phyloP scores from a whole-genome alignment of 202 grass and related monocot species.

The Dendrocalamus latiflorus region DNA sequence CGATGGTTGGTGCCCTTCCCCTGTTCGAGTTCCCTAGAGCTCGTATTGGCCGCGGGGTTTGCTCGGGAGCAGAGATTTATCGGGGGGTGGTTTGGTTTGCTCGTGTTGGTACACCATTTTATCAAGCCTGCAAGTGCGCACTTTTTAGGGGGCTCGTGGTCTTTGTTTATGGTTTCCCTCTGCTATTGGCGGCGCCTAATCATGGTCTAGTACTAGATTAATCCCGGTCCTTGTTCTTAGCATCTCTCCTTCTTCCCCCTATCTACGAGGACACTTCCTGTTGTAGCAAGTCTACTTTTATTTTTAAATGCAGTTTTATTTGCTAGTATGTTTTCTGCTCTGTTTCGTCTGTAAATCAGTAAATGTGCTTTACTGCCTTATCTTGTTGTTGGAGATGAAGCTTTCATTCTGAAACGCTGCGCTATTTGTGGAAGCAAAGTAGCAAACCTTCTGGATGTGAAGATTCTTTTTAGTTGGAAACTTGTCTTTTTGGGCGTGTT shows the following conservation, averaged over 20 bases:
- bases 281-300: neutral
- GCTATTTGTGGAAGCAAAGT: neutral
- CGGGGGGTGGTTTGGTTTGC: neutral
- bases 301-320: neutral
- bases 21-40: neutral
- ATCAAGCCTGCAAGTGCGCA: neutral
- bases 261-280: neutral
- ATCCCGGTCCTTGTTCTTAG: constrained; percentile 20
- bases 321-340: neutral
- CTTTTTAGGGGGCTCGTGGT: constrained; percentile 10
- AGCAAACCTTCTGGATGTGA: neutral
- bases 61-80: too few relatives aligned
- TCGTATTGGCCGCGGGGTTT: neutral
- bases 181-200: neutral
- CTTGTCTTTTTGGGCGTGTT: neutral
- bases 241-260: neutral
- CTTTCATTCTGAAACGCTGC: neutral
- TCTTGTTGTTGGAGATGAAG: too few relatives aligned
- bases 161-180: constrained; percentile 41
- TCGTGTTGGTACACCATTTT: constrained; percentile 13
- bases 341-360: neutral
- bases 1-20: constrained; percentile 24
- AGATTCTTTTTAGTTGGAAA: neutral
- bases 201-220: constrained; percentile 24
- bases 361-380: neutral